Base-by-base conservation (phyloP, 2,329 filamentous ascomycete genomes). In the Hypocreales sp. region DNA sequence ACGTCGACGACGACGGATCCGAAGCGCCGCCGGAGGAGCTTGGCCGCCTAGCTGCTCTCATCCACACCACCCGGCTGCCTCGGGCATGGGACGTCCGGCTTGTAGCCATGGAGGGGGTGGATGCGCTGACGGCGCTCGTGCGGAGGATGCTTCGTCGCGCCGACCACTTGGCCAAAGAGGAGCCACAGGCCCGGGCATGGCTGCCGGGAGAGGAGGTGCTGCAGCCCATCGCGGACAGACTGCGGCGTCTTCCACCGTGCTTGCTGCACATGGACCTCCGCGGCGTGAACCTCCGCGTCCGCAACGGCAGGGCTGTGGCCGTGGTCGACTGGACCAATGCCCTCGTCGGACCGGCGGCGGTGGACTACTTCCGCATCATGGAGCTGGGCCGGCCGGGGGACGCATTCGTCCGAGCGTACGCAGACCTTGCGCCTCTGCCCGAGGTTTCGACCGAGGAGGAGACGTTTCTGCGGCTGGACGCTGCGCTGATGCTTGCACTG, bases 261-360 rank as follows among this genome's bases (percentile, higher is more conserved):
- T 28, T 35, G 18, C 28, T 37, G 23, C 36, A 39, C 26, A 34
- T 37, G 36, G 36, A 39, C 14, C 20, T 37, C 11, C 35, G 36
- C n/a, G n/a, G n/a, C n/a, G n/a, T n/a, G n/a, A n/a, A n/a, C n/a
- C n/a, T n/a, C n/a, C n/a, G n/a, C n/a, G n/a, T n/a, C n/a, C n/a
- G n/a, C n/a, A n/a, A n/a, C n/a, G n/a, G n/a, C n/a, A n/a, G 18
- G 6, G 22, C 34, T 8, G 25, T 25, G 5, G 35, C 32, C n/a
- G 31, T 37, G 7, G 26, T 38, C 16, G 36, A 36, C 27, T 38
- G 36, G 36, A 36, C 32, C 7, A 36, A 33, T 23, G 25, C 31
- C 14, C 26, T 36, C 2, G 16, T 36, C 9, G 34, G 30, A 12
- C 34, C 34, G 15, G 32, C 31, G 5, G 32, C 29, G 6, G 25